These are phyloP conservation scores for Agastache rugosa DNA, from an alignment of 257 asterid genomes.

Conservation along the genomic window DNA sequence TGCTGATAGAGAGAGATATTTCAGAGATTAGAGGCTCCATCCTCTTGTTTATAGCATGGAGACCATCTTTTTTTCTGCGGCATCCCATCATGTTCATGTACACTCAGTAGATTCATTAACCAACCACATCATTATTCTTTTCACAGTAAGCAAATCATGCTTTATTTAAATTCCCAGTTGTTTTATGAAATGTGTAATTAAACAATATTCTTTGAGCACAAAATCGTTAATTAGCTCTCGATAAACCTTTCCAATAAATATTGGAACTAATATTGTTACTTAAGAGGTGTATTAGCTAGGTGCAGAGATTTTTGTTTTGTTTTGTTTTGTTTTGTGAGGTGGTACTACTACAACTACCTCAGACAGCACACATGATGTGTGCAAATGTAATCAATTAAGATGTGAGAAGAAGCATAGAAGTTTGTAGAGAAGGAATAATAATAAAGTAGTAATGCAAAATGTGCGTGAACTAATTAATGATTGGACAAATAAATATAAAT, in stretches of 20 bases:
- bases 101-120: constrained; percentile 50
- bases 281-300: neutral
- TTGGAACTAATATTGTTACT: neutral
- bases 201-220: neutral
- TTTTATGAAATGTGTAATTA: neutral
- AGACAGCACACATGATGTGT: neutral
- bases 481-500: neutral
- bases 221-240: neutral
- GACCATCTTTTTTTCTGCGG: constrained; percentile 16
- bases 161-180: neutral
- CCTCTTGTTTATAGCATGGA: constrained; percentile 29
- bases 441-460: constrained; percentile 7
- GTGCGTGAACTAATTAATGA: constrained; percentile 31
- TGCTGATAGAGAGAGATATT: constrained; percentile 27
- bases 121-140: constrained; percentile 43
- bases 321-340: neutral
- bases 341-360: neutral
- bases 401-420: neutral
- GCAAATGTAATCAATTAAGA: neutral
- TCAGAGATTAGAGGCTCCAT: constrained; percentile 22
- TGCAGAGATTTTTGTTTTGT: neutral
- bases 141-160: neutral
- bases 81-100: constrained; percentile 36
- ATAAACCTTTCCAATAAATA: neutral
- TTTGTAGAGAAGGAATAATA: constrained; percentile 8